Percentiles rank a stretch among this genome's conserved stretches.
Evolutionary conservation across 1,284 basidiomycete species (phyloP).

Genomic region (Irpex sp.): DNA sequence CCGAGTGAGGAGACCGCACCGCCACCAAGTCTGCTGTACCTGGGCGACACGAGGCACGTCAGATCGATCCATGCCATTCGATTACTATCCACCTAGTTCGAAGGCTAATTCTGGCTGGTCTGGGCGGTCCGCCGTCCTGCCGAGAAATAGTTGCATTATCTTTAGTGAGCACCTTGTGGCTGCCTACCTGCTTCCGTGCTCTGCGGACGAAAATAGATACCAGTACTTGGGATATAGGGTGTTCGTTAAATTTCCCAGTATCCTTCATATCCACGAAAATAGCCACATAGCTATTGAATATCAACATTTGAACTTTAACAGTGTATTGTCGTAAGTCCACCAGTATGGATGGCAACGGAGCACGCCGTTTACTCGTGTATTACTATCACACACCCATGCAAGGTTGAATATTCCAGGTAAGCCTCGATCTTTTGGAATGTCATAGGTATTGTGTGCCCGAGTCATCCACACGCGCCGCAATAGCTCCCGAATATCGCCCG

Average conservation of each 20-base stretch:
- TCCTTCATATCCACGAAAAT: not conserved
- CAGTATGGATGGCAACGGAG: not conserved
- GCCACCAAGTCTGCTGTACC: not conserved
- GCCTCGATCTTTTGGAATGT: conserved; percentile 88
- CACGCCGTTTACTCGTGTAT: not conserved
- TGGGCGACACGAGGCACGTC: not conserved
- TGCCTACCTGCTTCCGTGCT: not conserved
- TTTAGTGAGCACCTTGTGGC: not conserved
- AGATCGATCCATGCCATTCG: not conserved
- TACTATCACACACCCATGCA: not conserved
- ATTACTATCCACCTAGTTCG: not conserved
- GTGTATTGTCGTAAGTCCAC: not conserved
- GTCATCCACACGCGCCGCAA: not conserved
- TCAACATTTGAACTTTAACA: not conserved
- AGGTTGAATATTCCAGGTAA: conserved; percentile 49
- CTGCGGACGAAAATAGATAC: not conserved
- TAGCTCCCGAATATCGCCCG: conserved; percentile 37
- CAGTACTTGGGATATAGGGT: not conserved
- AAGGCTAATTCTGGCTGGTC: not conserved
- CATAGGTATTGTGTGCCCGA: conserved; percentile 58
- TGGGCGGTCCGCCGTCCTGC: not conserved
- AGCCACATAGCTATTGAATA: not conserved
- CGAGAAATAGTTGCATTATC: not conserved
- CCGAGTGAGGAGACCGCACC: not conserved
- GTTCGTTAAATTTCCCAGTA: not conserved